Evolutionary conservation across 2,329 filamentous ascomycete species (phyloP), one percentile per base, ranked within the genome.

Genomic region (Xylaria sp.): DNA sequence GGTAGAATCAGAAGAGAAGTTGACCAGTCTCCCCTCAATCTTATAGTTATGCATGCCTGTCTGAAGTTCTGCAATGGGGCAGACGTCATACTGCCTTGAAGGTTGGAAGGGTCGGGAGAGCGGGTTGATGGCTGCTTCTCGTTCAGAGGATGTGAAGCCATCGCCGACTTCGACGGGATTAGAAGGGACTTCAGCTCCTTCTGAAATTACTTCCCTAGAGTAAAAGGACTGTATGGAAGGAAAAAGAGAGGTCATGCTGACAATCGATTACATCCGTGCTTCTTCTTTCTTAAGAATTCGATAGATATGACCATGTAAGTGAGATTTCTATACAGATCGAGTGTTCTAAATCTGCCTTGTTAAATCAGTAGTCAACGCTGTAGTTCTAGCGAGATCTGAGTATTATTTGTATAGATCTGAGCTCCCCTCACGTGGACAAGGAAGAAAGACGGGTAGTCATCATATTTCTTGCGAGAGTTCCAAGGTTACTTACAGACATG

Each of bases 1-100:
- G 80, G 82, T 11, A 74, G 72, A 39, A 39, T 68, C 39, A 6
- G 81, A 76, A 33, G 85, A 83, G 68, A 87, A 81, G 73, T 89
- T 89, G 11, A 86, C 85, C 13, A 90, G 74, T 31, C 87, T 80
- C 1, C 87, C 87, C 39, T 79, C 81, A 64, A 89, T 84, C 2
- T 79, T 79, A 33, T 88, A 81, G 57, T 82, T 78, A 36, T 77
- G 77, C 0, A 84, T 84, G 0, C 87, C 87, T 1, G 83, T 78
- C 39, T 83, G 69, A 0, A 90, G 77, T 4, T 81, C 74, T 6
- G 76, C 79, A 36, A 89, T 85, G 3, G 79, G 74, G 1, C 79
- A 74, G 65, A 84, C 79, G 63, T 85, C 79, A 63, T 87, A 87
- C 7, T 80, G 75, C 15, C 81, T 77, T 2, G 77, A 73, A 0